These are phyloP conservation scores for Mycena venus DNA, from an alignment of 768 basidiomycete genomes.

Conservation along the genomic window DNA sequence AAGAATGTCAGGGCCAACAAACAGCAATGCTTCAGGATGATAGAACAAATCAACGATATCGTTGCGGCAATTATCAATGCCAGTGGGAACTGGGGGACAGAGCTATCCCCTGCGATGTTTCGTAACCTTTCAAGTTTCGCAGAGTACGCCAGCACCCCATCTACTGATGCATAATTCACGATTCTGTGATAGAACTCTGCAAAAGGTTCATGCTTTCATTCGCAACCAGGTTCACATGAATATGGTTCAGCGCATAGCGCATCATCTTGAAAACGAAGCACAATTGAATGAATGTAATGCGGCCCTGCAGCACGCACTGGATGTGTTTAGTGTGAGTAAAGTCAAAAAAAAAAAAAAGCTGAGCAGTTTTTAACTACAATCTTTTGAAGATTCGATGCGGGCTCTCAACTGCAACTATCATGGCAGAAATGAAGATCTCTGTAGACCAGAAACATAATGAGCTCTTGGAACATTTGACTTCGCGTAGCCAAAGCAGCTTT, in stretches of 20 bases:
- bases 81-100: neutral
- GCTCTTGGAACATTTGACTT: too few species aligned
- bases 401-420: neutral
- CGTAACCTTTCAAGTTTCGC: neutral
- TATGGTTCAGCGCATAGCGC: neutral
- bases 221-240: conserved; percentile 12
- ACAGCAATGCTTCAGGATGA: neutral
- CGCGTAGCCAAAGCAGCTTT: too few species aligned
- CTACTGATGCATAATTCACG: too few species aligned
- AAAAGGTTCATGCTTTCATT: neutral
- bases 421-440: neutral
- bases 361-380: neutral
- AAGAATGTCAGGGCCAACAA: conserved; percentile 7
- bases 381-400: neutral
- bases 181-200: neutral
- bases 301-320: neutral
- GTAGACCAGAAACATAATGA: neutral
- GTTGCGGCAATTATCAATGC: neutral
- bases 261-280: neutral
- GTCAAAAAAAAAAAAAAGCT: neutral
- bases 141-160: neutral
- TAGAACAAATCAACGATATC: conserved; percentile 3
- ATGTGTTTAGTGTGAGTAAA: neutral
- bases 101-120: neutral
- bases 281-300: conserved; percentile 1